Conservation (phyloP, 1,139 yeast genomes). For the Blastobotrys elegans region DNA sequence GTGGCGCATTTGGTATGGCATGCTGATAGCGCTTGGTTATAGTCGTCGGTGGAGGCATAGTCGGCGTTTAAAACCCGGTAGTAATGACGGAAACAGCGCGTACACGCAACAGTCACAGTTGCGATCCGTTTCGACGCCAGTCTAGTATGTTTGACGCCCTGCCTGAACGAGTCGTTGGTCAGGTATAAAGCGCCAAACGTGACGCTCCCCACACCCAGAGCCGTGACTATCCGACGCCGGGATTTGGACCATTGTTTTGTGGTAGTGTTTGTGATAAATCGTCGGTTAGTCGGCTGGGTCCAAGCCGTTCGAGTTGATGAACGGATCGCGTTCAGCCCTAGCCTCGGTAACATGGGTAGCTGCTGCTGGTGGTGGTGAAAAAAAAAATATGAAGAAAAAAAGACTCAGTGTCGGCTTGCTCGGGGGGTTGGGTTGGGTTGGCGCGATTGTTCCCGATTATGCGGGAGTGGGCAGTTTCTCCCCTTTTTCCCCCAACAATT, state of each 20-base stretch:
- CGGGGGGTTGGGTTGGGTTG: no score
- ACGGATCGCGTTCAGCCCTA: background rate
- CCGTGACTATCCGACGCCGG: background rate
- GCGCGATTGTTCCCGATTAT: no score
- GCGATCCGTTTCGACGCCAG: constrained; percentile 30
- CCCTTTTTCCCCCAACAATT: no score
- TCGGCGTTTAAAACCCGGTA: constrained; percentile 48
- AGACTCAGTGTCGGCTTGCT: background rate
- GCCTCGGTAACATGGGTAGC: background rate
- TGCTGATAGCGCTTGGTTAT: constrained; percentile 48
- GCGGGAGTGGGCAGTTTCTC: no score
- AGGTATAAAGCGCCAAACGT: constrained; percentile 8
- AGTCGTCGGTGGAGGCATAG: constrained; percentile 46
- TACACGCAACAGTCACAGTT: constrained; percentile 33
- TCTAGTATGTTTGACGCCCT: constrained; percentile 27
- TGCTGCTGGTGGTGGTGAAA: background rate
- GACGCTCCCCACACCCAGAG: constrained; percentile 2
- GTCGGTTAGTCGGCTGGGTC: background rate
- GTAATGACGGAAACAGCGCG: constrained; percentile 41
- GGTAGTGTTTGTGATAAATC: background rate
- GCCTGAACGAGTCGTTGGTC: constrained; percentile 17
- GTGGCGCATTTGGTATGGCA: constrained; percentile 75
- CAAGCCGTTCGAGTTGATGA: background rate
- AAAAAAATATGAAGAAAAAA: background rate
- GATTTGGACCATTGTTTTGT: background rate